phyloP scores from a whole-genome alignment of 345 rosid genomes.

The Salix arbutifolia region DNA sequence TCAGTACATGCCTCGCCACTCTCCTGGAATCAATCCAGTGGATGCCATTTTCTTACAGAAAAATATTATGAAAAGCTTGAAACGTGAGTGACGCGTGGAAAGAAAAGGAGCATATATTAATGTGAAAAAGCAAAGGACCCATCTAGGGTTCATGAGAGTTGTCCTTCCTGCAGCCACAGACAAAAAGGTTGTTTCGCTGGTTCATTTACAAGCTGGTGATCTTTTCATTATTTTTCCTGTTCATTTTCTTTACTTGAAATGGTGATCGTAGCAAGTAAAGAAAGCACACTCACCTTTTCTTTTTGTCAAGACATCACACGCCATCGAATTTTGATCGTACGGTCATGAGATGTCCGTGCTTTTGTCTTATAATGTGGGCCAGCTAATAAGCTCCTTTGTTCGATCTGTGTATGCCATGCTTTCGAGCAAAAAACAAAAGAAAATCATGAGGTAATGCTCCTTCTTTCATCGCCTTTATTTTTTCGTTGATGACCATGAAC shows the following conservation, averaged over 20 bases:
- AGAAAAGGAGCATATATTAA: not conserved
- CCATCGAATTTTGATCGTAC: conserved; percentile 31
- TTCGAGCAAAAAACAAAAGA: not conserved
- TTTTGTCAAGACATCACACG: conserved; percentile 15
- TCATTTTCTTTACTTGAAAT: not conserved
- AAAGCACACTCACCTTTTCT: not conserved
- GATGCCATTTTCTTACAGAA: not conserved
- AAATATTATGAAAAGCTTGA: too few relatives aligned
- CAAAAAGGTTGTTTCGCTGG: conserved; percentile 20
- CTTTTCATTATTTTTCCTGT: not conserved
- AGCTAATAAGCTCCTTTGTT: not conserved
- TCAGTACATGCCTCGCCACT: not conserved
- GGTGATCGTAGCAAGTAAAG: not conserved
- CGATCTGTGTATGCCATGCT: not conserved
- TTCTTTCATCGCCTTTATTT: not conserved
- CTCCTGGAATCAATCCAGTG: not conserved
- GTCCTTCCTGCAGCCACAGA: conserved; percentile 12
- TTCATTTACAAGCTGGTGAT: conserved; percentile 29
- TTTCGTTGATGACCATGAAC: too few relatives aligned
- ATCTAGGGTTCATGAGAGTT: conserved; percentile 14
- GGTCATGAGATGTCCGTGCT: conserved; percentile 6
- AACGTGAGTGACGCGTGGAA: too few relatives aligned
- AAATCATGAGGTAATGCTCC: too few relatives aligned
- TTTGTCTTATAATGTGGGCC: not conserved
- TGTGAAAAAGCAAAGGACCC: not conserved